Evolutionary conservation across 164 flowering plant species (phyloP).

Genomic region (Umbellularia californica): DNA sequence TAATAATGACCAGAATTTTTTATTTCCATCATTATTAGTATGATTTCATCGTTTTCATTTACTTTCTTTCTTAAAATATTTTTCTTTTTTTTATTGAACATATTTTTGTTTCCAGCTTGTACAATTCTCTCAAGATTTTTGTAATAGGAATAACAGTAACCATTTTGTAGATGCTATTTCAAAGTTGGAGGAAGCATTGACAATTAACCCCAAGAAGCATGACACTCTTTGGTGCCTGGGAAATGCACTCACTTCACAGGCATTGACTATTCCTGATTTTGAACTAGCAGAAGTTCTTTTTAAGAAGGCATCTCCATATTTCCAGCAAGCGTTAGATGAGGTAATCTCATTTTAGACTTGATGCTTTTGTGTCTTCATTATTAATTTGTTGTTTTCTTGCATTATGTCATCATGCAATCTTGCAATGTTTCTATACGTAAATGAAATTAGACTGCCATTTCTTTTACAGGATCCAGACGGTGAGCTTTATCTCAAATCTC

Average conservation of each 20-base stretch:
- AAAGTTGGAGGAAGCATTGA: constrained; percentile 79
- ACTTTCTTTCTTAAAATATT: no score
- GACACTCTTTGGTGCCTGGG: constrained; percentile 84
- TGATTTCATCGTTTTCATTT: no score
- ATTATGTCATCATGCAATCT: not conserved
- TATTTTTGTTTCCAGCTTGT: no score
- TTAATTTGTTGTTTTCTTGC: not conserved
- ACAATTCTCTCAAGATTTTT: no score
- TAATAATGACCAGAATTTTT: no score
- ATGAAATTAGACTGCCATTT: constrained; percentile 5
- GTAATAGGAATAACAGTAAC: no score
- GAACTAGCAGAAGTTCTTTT: constrained; percentile 53
- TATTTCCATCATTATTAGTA: no score
- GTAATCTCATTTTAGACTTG: not conserved
- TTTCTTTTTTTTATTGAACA: no score
- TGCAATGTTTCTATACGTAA: not conserved
- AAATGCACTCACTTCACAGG: constrained; percentile 71
- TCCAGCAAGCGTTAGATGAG: no score
- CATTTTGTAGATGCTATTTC: constrained; percentile 52
- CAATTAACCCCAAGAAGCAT: constrained; percentile 56
- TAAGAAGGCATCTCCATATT: constrained; percentile 51
- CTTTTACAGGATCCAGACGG: constrained; percentile 68
- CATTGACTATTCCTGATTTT: constrained; percentile 57
- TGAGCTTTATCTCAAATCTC: constrained; percentile 66
- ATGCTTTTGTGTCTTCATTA: not conserved